These are phyloP conservation scores for Thymus mandschuricus DNA, from an alignment of 257 asterid genomes.

Conservation along the genomic window DNA sequence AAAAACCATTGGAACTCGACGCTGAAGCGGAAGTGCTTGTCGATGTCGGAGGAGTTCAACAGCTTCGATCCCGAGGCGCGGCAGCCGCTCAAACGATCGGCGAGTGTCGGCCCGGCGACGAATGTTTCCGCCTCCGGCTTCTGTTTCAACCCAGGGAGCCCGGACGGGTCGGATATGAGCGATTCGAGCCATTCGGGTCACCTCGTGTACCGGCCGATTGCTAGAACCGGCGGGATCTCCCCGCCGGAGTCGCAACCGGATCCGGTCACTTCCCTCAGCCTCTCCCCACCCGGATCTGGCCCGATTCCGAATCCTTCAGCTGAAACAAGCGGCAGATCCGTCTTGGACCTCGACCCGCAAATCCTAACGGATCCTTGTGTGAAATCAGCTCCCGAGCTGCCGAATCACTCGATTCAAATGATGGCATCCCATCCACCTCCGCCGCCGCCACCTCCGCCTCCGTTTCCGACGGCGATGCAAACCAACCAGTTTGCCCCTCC, in stretches of 20 bases:
- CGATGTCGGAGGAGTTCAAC: slow-evolving; percentile 71
- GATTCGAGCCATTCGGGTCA: slow-evolving; percentile 58
- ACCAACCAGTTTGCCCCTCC: slow-evolving; percentile 14
- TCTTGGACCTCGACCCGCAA: slow-evolving; percentile 13
- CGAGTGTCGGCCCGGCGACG: slow-evolving; percentile 64
- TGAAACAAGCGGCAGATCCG: slow-evolving; percentile 13
- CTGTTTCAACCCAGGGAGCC: slow-evolving; percentile 61
- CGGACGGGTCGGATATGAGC: slow-evolving; percentile 66
- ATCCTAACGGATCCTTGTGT: slow-evolving; percentile 8
- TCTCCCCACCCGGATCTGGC: slow-evolving; percentile 63
- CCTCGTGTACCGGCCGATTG: slow-evolving; percentile 54
- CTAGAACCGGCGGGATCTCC: slow-evolving; percentile 61
- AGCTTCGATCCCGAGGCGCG: slow-evolving; percentile 58
- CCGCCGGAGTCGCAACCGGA: slow-evolving; percentile 51
- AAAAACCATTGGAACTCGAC: slow-evolving; percentile 93
- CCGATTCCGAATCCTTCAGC: slow-evolving; percentile 6
- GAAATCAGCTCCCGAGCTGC: not conserved
- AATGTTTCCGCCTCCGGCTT: slow-evolving; percentile 45
- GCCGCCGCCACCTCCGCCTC: slow-evolving; percentile 21
- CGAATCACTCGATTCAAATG: slow-evolving; percentile 27
- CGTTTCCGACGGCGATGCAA: not conserved
- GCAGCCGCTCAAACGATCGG: slow-evolving; percentile 66
- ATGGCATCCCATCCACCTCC: slow-evolving; percentile 21
- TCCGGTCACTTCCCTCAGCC: slow-evolving; percentile 60
- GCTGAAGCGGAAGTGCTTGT: slow-evolving; percentile 67